Evolutionary conservation across 2,329 filamentous ascomycete species (phyloP).

Genomic region (Blastomyces parvus): DNA sequence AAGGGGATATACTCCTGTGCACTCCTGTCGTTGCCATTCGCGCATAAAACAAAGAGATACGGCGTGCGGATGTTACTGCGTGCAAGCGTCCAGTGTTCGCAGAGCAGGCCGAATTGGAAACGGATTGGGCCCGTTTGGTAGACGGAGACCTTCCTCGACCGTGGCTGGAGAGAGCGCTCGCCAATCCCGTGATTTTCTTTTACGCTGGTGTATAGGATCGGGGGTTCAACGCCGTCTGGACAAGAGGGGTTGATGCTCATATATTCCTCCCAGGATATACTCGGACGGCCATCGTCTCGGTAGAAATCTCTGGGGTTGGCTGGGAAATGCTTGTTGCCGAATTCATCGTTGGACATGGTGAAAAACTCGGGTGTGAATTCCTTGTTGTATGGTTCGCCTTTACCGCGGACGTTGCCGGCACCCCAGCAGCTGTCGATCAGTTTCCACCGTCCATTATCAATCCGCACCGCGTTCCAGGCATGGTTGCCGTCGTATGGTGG

Average conservation of each 20-base stretch:
- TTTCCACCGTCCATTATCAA: slow-evolving; percentile 85
- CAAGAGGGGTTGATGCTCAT: slow-evolving; percentile 49
- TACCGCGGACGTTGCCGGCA: slow-evolving; percentile 56
- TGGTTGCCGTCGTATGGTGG: slow-evolving; percentile 60
- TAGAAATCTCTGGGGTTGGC: slow-evolving; percentile 55
- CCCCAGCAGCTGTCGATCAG: slow-evolving; percentile 91
- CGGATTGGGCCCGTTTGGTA: slow-evolving; percentile 50
- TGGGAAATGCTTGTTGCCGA: slow-evolving; percentile 74
- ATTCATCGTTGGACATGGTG: slow-evolving; percentile 62
- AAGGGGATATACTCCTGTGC: slow-evolving; percentile 62
- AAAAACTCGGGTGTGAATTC: slow-evolving; percentile 56
- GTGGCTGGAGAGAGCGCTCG: slow-evolving; percentile 53
- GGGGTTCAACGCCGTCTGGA: slow-evolving; percentile 35
- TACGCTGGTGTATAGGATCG: slow-evolving; percentile 40
- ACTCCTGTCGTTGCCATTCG: slow-evolving; percentile 57
- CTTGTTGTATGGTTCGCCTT: slow-evolving; percentile 53
- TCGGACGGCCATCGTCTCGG: slow-evolving; percentile 56
- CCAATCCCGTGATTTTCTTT: slow-evolving; percentile 44
- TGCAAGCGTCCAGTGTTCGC: slow-evolving; percentile 72
- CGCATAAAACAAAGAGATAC: slow-evolving; percentile 59
- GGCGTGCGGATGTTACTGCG: slow-evolving; percentile 53
- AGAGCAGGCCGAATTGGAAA: slow-evolving; percentile 72
- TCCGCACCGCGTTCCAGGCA: slow-evolving; percentile 87
- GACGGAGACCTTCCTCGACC: slow-evolving; percentile 51
- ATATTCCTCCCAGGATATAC: slow-evolving; percentile 72